These are phyloP conservation scores for Colletotrichum truncatum DNA, from an alignment of 2,329 filamentous ascomycete genomes.

Conservation along the genomic window DNA sequence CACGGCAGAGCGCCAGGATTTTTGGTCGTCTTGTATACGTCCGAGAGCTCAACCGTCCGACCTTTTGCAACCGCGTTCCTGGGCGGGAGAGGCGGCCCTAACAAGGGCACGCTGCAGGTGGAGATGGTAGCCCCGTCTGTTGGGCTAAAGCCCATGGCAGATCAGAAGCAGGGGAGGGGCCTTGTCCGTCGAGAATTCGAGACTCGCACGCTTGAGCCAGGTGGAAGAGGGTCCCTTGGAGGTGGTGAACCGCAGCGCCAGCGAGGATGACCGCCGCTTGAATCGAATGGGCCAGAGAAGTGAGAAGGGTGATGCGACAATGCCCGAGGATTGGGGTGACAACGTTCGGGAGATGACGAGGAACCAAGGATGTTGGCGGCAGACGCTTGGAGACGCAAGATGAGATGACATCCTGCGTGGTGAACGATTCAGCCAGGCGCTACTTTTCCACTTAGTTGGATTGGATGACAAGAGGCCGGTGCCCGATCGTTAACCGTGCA, in stretches of 20 bases:
- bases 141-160: slow-evolving; percentile 22
- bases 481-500: slow-evolving; percentile 22
- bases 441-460: background rate
- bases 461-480: slow-evolving; percentile 24
- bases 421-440: slow-evolving; percentile 12
- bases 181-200: slow-evolving; percentile 14
- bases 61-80: background rate
- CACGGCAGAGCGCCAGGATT: slow-evolving; percentile 24
- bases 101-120: slow-evolving; percentile 9
- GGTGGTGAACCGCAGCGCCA: slow-evolving; percentile 11
- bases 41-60: slow-evolving; percentile 6
- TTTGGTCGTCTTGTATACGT: slow-evolving; percentile 26
- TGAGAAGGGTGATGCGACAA: background rate
- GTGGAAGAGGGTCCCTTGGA: background rate
- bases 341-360: slow-evolving; percentile 9
- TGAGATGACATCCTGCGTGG: slow-evolving; percentile 26
- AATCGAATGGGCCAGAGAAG: background rate
- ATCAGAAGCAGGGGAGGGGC: slow-evolving; percentile 23
- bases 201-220: slow-evolving; percentile 4
- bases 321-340: slow-evolving; percentile 15
- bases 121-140: slow-evolving; percentile 4
- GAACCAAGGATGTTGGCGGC: slow-evolving; percentile 22
- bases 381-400: slow-evolving; percentile 28
- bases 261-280: slow-evolving; percentile 3
- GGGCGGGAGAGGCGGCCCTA: slow-evolving; percentile 24